These are phyloP conservation scores for Trichoderma koningiopsis DNA, from an alignment of 2,329 filamentous ascomycete species.

Conservation along the genomic window DNA sequence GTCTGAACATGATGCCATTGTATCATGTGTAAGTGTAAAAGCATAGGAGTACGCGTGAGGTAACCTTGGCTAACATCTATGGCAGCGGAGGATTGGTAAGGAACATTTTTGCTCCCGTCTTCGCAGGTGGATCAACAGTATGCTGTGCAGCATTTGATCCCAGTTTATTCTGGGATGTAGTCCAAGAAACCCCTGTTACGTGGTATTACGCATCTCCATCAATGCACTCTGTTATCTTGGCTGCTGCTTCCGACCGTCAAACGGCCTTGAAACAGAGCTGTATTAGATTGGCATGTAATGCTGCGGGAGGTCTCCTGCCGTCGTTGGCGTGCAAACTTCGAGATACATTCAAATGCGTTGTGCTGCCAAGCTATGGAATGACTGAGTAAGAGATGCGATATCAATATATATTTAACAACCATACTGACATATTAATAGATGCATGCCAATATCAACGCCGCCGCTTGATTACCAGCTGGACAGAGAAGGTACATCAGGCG, in stretches of 20 bases:
- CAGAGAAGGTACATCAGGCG: conserved; percentile 55
- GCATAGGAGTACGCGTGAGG: neutral
- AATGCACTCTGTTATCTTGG: conserved; percentile 58
- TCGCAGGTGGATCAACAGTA: conserved; percentile 56
- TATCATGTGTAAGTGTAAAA: conserved; percentile 53
- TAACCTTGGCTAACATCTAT: conserved; percentile 22
- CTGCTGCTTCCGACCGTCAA: conserved; percentile 45
- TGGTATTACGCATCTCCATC: conserved; percentile 63
- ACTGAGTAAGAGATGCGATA: conserved; percentile 47
- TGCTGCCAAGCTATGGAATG: conserved; percentile 62
- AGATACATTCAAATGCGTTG: conserved; percentile 53
- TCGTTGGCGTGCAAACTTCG: conserved; percentile 51
- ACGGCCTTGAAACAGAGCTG: conserved; percentile 45
- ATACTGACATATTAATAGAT: conserved; percentile 35
- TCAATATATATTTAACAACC: neutral
- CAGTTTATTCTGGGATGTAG: conserved; percentile 58
- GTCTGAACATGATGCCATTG: conserved; percentile 62
- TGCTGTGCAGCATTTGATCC: conserved; percentile 58
- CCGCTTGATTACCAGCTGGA: conserved; percentile 55
- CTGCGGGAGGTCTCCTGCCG: conserved; percentile 55
- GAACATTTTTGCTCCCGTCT: conserved; percentile 57
- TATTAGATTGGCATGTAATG: conserved; percentile 58
- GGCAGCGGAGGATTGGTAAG: conserved; percentile 54
- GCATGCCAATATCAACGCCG: conserved; percentile 60
- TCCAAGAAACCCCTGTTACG: conserved; percentile 50